These are phyloP conservation scores for Yamadazyma sp. DNA, from an alignment of 1,139 yeast genomes.

Conservation along the genomic window DNA sequence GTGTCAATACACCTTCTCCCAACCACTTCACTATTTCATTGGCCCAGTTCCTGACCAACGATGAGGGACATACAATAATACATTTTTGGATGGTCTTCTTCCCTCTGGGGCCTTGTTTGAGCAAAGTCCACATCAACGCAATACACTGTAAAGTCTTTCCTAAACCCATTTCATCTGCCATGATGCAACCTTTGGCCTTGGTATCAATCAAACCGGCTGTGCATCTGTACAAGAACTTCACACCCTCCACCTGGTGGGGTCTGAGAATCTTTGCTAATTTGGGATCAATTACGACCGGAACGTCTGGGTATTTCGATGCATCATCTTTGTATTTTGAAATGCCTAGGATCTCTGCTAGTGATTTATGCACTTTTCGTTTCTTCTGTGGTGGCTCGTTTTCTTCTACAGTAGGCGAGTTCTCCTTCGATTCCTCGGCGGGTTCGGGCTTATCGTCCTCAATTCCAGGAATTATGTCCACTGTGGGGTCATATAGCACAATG, in stretches of 20 bases:
- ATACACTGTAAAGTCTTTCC: conserved; percentile 96
- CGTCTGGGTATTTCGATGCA: conserved; percentile 65
- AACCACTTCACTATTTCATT: conserved; percentile 95
- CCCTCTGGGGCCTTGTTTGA: conserved; percentile 90
- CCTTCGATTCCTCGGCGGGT: conserved; percentile 16
- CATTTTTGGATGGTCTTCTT: conserved; percentile 82
- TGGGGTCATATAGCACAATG: conserved; percentile 92
- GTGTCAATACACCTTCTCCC: conserved; percentile 86
- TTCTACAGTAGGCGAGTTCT: conserved; percentile 18
- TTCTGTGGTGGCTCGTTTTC: conserved; percentile 15
- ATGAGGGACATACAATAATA: conserved; percentile 93
- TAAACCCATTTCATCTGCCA: conserved; percentile 99
- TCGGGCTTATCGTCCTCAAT: conserved; percentile 20
- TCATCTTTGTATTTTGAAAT: conserved; percentile 55
- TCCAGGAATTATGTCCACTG: conserved; percentile 65
- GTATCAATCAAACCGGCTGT: conserved; percentile 87
- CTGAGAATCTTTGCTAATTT: conserved; percentile 76
- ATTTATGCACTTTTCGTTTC: conserved; percentile 51
- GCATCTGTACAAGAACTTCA: conserved; percentile 83
- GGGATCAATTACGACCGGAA: conserved; percentile 97
- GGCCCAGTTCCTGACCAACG: conserved; percentile 95
- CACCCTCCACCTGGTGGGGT: conserved; percentile 98
- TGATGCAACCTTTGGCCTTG: conserved; percentile 91
- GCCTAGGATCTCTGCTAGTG: conserved; percentile 82
- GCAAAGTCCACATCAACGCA: conserved; percentile 88